Evolutionary conservation across 139 green algal species (phyloP), one percentile per base, ranked within the genome.

Genomic region (Chlamydomonas sp.): DNA sequence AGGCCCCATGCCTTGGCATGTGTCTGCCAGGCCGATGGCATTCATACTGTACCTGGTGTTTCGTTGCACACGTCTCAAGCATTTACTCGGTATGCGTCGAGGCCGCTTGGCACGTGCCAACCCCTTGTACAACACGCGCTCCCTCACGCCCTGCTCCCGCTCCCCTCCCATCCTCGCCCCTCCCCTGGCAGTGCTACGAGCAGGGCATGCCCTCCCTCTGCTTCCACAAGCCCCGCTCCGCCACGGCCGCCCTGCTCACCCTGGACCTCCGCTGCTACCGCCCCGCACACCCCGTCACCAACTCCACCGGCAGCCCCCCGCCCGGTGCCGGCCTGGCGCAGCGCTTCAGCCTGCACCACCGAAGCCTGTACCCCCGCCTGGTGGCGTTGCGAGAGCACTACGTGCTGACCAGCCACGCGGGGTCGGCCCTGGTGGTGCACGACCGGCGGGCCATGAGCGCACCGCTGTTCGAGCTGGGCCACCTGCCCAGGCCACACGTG

Each of bases 381-480:
- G 73, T 77, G 6, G 17, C 63, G 1, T 79, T 84, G 12, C 74
- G 90, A 2, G 77, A 90, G n/a, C 85, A 91, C 83, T 94, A 69
- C 64, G 69, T 94, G 31, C 82, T 94, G 62, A 92, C 88, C 9
- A 92, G 86, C 83, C 92, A 94, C 15, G 90, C 90, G 0, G 87
- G 86, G 63, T 77, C 72, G 3, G 77, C 91, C 9, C 63, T 94
- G 73, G 79, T 74, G 6, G 77, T 90, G 63, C 89, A 90, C 86
- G 91, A 94, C 83, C 80, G 88, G 57, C 83, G 91, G 31, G 59
- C 58, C 5, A 91, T 91, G 83, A 74, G 76, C 0, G 49, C 80
- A 20, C 79, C 77, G 62, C 76, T 86, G 57, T 75, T 78, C 58
- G 15, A 18, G n/a, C n/a, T 73, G 14, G 9, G 62, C 31, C 67